A percentile compares a stretch with the other conserved stretches of the same genome.
phyloP scores from a whole-genome alignment of 495 filamentous ascomycete species.

The Parmelia sp. region DNA sequence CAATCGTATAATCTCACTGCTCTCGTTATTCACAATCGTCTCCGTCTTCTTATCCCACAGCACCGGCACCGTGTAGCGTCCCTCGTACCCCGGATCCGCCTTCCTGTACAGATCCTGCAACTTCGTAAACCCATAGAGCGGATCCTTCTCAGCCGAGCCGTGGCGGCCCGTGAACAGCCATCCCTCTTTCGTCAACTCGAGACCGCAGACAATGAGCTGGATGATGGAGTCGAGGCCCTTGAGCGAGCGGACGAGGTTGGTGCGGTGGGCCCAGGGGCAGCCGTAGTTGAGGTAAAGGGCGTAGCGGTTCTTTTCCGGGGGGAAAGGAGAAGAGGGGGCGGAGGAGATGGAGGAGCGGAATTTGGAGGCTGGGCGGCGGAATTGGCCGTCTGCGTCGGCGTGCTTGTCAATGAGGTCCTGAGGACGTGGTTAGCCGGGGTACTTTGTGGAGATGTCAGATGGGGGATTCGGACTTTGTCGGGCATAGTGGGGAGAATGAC shows the following conservation, averaged over 20 bases:
- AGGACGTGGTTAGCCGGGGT: not conserved
- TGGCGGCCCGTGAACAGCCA: constrained; percentile 64
- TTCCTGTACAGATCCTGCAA: constrained; percentile 68
- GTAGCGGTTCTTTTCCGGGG: constrained; percentile 68
- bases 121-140: constrained; percentile 56
- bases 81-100: constrained; percentile 60
- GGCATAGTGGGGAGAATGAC: not conserved
- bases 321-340: constrained; percentile 54
- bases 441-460: not conserved
- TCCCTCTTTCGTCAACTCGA: constrained; percentile 56
- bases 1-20: constrained; percentile 72
- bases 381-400: constrained; percentile 45
- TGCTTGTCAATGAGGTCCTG: constrained; percentile 32
- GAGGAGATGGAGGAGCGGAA: constrained; percentile 48
- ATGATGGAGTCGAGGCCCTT: constrained; percentile 74
- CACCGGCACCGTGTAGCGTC: constrained; percentile 72
- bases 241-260: constrained; percentile 66
- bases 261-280: constrained; percentile 81
- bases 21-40: constrained; percentile 80
- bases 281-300: constrained; percentile 70
- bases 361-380: constrained; percentile 42
- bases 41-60: constrained; percentile 69
- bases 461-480: constrained; percentile 4
- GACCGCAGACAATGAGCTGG: constrained; percentile 61
- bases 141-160: constrained; percentile 54